Evolutionary conservation across 2,329 filamentous ascomycete species (phyloP), one percentile per base, ranked within the genome.

Genomic region (Colletotrichum falcatum): DNA sequence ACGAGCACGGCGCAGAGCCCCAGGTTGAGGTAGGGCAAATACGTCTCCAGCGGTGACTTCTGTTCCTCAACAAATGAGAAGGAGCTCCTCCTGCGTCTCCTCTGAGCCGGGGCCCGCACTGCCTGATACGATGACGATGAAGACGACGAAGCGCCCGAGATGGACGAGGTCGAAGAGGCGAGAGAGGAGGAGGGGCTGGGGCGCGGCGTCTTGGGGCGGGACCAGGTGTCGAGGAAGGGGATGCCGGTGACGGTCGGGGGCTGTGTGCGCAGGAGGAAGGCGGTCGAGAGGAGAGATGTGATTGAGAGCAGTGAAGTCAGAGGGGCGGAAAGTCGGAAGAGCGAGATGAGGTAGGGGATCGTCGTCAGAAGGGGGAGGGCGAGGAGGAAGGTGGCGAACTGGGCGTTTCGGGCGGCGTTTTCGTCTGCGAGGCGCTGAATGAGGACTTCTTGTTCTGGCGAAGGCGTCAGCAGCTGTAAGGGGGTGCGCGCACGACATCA

Each of bases 381-480:
- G 76, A 92, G 83, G 74, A 94, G 90, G 74, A 85, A 70, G 70
- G 83, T 81, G 63, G 84, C 84, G 82, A 90, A 90, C 74, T 87
- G 86, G 62, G 84, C 81, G 81, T 92, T 89, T 79, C 85, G 86
- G 63, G 81, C 76, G 66, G 83, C 81, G 80, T 93, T 91, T 76
- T 89, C 81, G 44, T 79, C 76, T 44, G 84, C 78, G 39, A 93
- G 87, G 53, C 78, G 76, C 20, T 77, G 75, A 75, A 94, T 93
- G 12, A 92, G 83, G 59, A 81, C 77, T 76, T 92, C 90, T 83
- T 93, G 91, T 75, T 91, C 90, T 87, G 81, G 51, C 72, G 73
- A 35, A 48, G 61, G 67, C 77, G 51, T 55, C 66, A 55, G 56
- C 54, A 58, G 14, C 28, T 65, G 65, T 44, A 23, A 1, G 18